Evolutionary conservation across 768 basidiomycete genomes (phyloP), one percentile per base, ranked within the genome.

Genomic region (Boletellus sp.): DNA sequence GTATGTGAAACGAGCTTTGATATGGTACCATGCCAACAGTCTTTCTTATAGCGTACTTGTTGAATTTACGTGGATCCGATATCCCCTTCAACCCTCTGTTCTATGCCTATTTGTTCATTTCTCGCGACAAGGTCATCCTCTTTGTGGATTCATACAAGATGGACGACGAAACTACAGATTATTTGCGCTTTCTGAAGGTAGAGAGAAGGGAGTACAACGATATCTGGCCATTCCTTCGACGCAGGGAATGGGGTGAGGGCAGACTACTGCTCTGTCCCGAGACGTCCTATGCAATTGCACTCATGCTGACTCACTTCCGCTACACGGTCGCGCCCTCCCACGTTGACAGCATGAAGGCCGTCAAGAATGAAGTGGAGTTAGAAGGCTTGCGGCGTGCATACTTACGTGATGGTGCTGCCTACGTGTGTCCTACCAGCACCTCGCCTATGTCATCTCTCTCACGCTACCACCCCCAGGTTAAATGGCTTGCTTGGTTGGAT

Each of bases 31-130:
- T 22, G 19, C 31, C 55, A 28, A 51, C 42, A 59, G 28, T 33
- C 19, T 45, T 48, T 28, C 28, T 39, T 20, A 26, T 70, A 81
- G 95, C 95, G 0, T 96, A 91, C 73, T 60, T 89, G 3, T 74
- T 97, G 31, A 98, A 98, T 62, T 72, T 94, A 47, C 86, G 95
- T 42, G 94, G 94, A 32, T 78, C 81, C 3, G 94, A 97, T 60
- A 85, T 97, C 41, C 90, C 91, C 0, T 90, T 83, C 74, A 94
- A 91, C 63, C 95, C 95, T 0, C 79, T 98, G 9, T 95, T 96
- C 72, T 88, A 87, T 45, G 80, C 88, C 0, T 98, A 95, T 63
- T 70, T 94, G 17, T 89, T 85, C 59, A 75, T 97, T 35, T 78
- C 83, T 4, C 63, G 79, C 9, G 73, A 83, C 12, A 66, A 65